A percentile compares a stretch with the other conserved stretches of the same genome.
These are phyloP conservation scores for Artemisia tridentata DNA, from an alignment of 129 eudicot genomes.

Conservation along the genomic window DNA sequence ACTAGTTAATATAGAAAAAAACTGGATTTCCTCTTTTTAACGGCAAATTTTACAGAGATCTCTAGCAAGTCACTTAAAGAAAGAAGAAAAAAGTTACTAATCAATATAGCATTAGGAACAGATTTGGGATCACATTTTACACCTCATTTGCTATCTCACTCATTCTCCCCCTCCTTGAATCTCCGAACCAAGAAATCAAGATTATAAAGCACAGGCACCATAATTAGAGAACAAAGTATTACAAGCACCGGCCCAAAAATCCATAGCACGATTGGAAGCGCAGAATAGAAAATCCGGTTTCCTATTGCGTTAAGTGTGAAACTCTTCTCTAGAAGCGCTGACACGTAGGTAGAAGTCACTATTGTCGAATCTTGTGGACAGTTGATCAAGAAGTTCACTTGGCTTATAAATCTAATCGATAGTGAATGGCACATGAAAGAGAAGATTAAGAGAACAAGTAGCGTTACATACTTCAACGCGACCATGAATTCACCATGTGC, in stretches of 20 bases:
- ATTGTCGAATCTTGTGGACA: constrained; percentile 55
- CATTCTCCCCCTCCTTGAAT: constrained; percentile 21
- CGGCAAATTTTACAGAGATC: too few relatives aligned
- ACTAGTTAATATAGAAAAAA: too few relatives aligned
- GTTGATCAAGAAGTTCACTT: constrained; percentile 81
- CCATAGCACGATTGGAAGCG: constrained; percentile 79
- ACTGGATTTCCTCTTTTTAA: too few relatives aligned
- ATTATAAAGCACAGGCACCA: constrained; percentile 74
- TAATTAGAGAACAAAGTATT: constrained; percentile 45
- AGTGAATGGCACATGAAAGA: constrained; percentile 77
- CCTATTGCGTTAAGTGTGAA: constrained; percentile 63
- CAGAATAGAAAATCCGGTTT: constrained; percentile 62
- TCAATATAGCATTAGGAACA: too few relatives aligned
- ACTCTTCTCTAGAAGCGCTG: constrained; percentile 71
- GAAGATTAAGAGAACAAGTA: constrained; percentile 64
- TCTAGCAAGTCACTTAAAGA: too few relatives aligned
- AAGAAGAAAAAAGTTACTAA: too few relatives aligned
- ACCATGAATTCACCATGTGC: constrained; percentile 91
- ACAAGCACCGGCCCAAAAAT: constrained; percentile 89
- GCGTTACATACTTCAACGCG: constrained; percentile 74
- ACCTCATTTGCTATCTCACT: constrained; percentile 30
- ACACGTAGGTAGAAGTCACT: constrained; percentile 51
- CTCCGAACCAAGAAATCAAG: constrained; percentile 56
- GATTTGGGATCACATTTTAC: not conserved
- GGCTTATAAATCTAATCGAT: constrained; percentile 78